phyloP scores from a whole-genome alignment of 2,329 filamentous ascomycete species.

The Pseudogymnoascus pannorum region DNA sequence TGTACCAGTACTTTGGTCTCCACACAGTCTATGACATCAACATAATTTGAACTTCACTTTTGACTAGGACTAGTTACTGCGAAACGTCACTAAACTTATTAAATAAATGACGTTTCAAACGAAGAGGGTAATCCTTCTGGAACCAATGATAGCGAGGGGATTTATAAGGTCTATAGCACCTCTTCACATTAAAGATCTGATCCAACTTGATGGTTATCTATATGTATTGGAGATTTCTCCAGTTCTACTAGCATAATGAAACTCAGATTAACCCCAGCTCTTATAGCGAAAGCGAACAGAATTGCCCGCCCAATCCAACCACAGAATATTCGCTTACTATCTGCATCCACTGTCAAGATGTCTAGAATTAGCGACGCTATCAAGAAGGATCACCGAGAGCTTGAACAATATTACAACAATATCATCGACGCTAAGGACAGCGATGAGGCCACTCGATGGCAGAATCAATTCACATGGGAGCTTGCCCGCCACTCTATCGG shows the following conservation, averaged over 20 bases:
- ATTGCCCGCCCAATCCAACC: background rate
- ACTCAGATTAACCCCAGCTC: background rate
- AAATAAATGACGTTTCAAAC: too few species aligned
- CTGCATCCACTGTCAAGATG: constrained; percentile 13
- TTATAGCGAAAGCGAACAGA: background rate
- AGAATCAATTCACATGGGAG: constrained; percentile 41
- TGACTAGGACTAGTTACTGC: too few species aligned
- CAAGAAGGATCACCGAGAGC: constrained; percentile 32
- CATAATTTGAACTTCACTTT: too few species aligned
- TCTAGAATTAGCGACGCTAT: constrained; percentile 27
- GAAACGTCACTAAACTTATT: too few species aligned
- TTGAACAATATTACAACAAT: constrained; percentile 35
- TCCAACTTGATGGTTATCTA: too few species aligned
- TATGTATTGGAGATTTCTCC: background rate
- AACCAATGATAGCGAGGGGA: too few species aligned
- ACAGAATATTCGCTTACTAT: background rate
- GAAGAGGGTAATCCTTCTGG: too few species aligned
- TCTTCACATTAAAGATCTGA: too few species aligned
- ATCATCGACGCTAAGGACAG: constrained; percentile 32
- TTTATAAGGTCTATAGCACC: too few species aligned
- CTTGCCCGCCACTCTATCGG: constrained; percentile 41
- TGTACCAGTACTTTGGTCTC: too few species aligned
- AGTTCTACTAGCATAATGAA: background rate
- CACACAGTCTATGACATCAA: too few species aligned
- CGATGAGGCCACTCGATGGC: constrained; percentile 27